These are phyloP conservation scores for Lobosporangium transversale DNA, from an alignment of 192 early-diverging fungal species.

Conservation along the genomic window DNA sequence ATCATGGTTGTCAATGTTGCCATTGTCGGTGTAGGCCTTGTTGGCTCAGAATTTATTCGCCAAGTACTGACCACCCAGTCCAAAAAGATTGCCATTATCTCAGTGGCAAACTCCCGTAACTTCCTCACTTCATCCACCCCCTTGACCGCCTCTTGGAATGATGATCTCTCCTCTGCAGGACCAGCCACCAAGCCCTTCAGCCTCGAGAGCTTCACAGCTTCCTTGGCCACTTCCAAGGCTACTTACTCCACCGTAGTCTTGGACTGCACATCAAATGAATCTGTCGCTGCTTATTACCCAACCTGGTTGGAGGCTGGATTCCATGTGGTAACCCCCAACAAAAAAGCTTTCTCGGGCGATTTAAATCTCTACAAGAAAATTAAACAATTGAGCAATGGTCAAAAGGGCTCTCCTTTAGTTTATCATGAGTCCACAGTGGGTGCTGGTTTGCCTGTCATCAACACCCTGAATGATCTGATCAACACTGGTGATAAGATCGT, in stretches of 20 bases:
- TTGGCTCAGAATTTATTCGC: constrained; percentile 88
- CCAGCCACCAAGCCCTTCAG: constrained; percentile 36
- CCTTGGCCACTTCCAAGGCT: constrained; percentile 57
- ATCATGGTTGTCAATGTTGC: constrained; percentile 80
- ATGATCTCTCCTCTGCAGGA: constrained; percentile 42
- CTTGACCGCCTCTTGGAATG: constrained; percentile 62
- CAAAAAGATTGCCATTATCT: constrained; percentile 75
- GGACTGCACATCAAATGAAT: constrained; percentile 91
- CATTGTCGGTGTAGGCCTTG: constrained; percentile 94
- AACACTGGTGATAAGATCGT: constrained; percentile 92
- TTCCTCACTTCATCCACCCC: constrained; percentile 61
- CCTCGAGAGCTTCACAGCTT: constrained; percentile 65
- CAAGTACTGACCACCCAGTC: constrained; percentile 73
- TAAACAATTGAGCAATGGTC: constrained; percentile 52
- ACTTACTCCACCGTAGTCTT: constrained; percentile 76
- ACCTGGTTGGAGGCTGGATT: constrained; percentile 81
- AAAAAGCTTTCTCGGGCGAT: constrained; percentile 92
- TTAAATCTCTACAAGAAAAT: constrained; percentile 80
- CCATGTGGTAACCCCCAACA: constrained; percentile 97
- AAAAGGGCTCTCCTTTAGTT: constrained; percentile 66
- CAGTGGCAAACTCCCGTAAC: constrained; percentile 84
- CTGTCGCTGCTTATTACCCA: constrained; percentile 85
- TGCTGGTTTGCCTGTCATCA: constrained; percentile 95
- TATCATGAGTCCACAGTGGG: constrained; percentile 98
- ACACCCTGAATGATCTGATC: constrained; percentile 89